A percentile compares a stretch with the other conserved stretches of the same genome.
Evolutionary conservation across 2,329 filamentous ascomycete genomes (phyloP).

Genomic region (Sporothrix brasiliensis): DNA sequence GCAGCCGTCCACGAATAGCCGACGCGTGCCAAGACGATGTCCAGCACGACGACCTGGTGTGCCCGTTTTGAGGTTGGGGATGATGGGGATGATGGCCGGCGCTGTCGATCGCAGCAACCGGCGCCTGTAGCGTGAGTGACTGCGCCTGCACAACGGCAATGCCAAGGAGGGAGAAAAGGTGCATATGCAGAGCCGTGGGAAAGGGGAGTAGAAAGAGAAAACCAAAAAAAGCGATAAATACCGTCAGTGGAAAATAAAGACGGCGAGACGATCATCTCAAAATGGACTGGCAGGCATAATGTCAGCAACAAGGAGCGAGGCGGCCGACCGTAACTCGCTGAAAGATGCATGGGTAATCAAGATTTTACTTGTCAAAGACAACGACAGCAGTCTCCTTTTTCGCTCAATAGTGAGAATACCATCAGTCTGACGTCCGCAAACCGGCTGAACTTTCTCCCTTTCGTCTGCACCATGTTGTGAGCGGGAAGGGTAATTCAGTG

Average conservation of each 20-base stretch:
- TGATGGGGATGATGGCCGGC: slow-evolving; percentile 10
- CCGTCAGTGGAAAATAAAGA: background rate
- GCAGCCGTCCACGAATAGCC: background rate
- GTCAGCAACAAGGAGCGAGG: background rate
- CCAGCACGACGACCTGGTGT: background rate
- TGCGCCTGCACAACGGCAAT: background rate
- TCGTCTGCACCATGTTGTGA: slow-evolving; percentile 4
- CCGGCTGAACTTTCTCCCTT: background rate
- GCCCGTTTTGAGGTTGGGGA: background rate
- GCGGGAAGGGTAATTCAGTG: background rate
- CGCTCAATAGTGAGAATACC: too few relatives aligned
- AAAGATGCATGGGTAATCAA: background rate
- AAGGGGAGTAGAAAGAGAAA: background rate
- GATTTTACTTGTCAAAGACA: background rate
- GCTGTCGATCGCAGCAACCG: background rate
- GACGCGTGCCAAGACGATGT: background rate
- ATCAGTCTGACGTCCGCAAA: background rate
- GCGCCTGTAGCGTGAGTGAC: background rate
- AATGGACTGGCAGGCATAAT: background rate
- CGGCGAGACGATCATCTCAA: background rate
- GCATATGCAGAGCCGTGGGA: background rate
- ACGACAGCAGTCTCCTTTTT: background rate
- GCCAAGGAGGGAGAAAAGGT: background rate
- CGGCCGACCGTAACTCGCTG: background rate
- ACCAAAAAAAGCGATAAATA: background rate